Conservation (phyloP, 768 basidiomycete species). For the Lyophyllum shimeji region DNA sequence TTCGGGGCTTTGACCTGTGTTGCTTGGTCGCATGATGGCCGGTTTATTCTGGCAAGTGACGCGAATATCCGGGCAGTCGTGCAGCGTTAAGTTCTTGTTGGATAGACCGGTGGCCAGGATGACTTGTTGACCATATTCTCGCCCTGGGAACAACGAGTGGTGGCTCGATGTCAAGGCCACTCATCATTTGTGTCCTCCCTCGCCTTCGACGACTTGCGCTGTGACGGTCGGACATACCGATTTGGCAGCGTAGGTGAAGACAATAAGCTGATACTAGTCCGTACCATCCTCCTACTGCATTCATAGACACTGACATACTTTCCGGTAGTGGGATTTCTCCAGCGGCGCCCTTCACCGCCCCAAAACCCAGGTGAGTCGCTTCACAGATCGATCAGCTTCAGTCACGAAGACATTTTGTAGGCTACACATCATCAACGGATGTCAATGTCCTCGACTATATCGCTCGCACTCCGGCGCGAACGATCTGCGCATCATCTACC, state of each 20-base stretch:
- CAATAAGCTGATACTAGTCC: conserved; percentile 87
- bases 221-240: conserved; percentile 87
- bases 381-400: neutral
- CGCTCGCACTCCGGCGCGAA: conserved; percentile 67
- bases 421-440: conserved; percentile 68
- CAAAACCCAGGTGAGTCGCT: conserved; percentile 55
- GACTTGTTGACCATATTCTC: conserved; percentile 94
- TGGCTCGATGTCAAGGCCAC: conserved; percentile 97
- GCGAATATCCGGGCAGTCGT: conserved; percentile 3
- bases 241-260: conserved; percentile 98
- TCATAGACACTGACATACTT: conserved; percentile 10
- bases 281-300: conserved; percentile 19
- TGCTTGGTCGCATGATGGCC: conserved; percentile 93
- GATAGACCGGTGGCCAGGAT: conserved; percentile 93
- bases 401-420: conserved; percentile 19
- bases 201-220: conserved; percentile 86
- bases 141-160: conserved; percentile 89
- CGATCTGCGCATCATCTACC: conserved; percentile 60
- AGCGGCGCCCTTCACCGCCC: conserved; percentile 89
- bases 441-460: conserved; percentile 78
- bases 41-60: conserved; percentile 77
- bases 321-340: conserved; percentile 87
- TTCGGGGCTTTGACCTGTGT: conserved; percentile 91
- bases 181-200: conserved; percentile 90
- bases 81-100: conserved; percentile 3